Evolutionary conservation across 495 filamentous ascomycete species (phyloP), one percentile per base, ranked within the genome.

Genomic region (Apodospora peruviana): DNA sequence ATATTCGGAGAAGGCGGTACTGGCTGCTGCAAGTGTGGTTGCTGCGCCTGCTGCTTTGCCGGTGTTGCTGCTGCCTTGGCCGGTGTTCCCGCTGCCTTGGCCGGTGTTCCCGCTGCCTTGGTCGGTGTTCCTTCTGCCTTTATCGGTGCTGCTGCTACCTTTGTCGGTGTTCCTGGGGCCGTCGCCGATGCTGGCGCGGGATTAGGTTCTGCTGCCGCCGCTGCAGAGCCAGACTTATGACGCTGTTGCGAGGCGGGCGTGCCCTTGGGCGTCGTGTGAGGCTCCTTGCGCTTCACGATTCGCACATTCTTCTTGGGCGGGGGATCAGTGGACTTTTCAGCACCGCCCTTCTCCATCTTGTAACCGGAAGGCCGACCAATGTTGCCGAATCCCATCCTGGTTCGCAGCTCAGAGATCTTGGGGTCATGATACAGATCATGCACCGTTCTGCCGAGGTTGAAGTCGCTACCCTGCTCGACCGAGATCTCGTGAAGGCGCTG

Each of bases 281-380:
- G 35, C 11, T 58, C 59, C 47, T 65, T 61, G 24, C 56, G 52
- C 53, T 65, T 61, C 11, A 46, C 35, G 10, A 21, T 4, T 19
- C 41, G 40, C 19, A 20, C 10, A 7, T 35, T 3, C 40, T 16
- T 18, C 17, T 46, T 57, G 17, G 37, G 44, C 18, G 12, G 41
- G 18, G 43, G 37, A 20, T 23, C 18, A 21, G 46, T 53, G 3
- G 18, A 9, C 9, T 40, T 40, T 2, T n/a, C 44, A 19, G 17
- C 12, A 8, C 50, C 57, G 7, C 43, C 45, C 45, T 45, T 54
- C 17, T 23, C 50, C 20, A 51, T 40, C 24, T 25, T 60, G 43
- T 69, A 67, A 0, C 63, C 69, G 1, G 70, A 70, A 7, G 73
- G 73, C 4, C 73, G 58, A 2, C 73, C 73, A 16, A 77, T 75